Base-by-base conservation (phyloP, 1,284 basidiomycete species). In the Apiotrichum veenhuisii region DNA sequence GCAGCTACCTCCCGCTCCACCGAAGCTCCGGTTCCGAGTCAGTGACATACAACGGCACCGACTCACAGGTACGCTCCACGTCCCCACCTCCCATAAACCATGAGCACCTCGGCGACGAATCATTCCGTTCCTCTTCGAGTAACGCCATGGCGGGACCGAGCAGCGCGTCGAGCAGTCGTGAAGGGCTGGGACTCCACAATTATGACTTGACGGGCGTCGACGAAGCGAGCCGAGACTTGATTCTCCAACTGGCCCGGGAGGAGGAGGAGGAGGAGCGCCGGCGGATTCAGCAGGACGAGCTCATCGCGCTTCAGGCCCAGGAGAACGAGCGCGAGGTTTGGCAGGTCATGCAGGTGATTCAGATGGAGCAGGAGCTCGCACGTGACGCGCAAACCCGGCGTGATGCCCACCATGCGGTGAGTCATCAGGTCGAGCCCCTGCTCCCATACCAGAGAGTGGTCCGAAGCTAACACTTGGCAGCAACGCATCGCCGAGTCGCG, bases 271-370 rank as follows among this genome's bases (percentile, higher is more conserved):
- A 61, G 27, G 61, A 57, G 11, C 60, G 64, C 27, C 59, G 62
- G 18, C 54, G 70, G 15, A 40, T 55, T 1, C 9, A 20, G 22
- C 65, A 64, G 37, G 76, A 77, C 53, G 66, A 70, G 50, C 63
- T 66, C 42, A 52, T 74, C 2, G 76, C 76, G 2, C 58, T 70
- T 48, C 62, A 64, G 40, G 72, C 73, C 47, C 76, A 77, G 59
- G 70, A 73, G 48, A 65, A 63, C 34, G 76, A 77, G 55, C 66
- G 73, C 41, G 72, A 71, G 36, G 55, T 59, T 22, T 61, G 59
- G 64, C 54, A 62, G 37, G 37, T 58, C 30, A 54, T 57, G 58
- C 57, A 55, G 45, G 33, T 49, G 37, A 20, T 46, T 3, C 27
- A 57, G n/a, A 20, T 48, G 15, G 44, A 48, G 25, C 14, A 49